phyloP scores from a whole-genome alignment of 257 asterid genomes.

The Petrea volubilis region DNA sequence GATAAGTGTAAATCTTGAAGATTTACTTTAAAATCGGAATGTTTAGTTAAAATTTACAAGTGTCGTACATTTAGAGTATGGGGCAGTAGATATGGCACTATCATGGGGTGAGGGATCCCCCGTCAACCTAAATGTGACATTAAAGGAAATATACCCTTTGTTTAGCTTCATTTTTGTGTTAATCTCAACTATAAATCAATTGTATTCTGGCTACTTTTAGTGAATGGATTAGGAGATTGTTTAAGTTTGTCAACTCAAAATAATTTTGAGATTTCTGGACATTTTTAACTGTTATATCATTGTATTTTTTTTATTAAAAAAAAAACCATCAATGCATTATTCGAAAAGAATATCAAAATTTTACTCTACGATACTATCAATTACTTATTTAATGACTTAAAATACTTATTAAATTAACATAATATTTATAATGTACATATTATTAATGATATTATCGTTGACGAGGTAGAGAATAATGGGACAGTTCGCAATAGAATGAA shows the following conservation, averaged over 20 bases:
- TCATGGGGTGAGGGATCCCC: too few relatives aligned
- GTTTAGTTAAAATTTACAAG: too few relatives aligned
- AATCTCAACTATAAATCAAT: neutral
- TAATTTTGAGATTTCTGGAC: neutral
- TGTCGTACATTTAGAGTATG: too few relatives aligned
- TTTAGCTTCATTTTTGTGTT: neutral
- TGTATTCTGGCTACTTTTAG: neutral
- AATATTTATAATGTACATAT: too few relatives aligned
- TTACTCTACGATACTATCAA: neutral
- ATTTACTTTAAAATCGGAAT: too few relatives aligned
- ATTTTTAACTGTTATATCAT: too few relatives aligned
- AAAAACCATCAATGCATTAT: too few relatives aligned
- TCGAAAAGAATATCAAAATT: neutral
- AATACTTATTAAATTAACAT: neutral
- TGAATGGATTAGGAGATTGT: neutral
- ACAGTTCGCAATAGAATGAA: neutral
- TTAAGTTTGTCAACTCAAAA: neutral
- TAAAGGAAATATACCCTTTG: slow-evolving; percentile 3
- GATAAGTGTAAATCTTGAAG: too few relatives aligned
- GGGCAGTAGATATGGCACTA: too few relatives aligned
- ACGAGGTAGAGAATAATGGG: too few relatives aligned
- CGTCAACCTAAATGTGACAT: neutral
- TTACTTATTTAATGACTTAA: neutral
- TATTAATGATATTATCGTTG: too few relatives aligned
- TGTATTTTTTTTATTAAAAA: too few relatives aligned